Percentiles rank a stretch among this genome's conserved stretches.
Conservation (phyloP, 495 filamentous ascomycete species). For the Letharia lupina region DNA sequence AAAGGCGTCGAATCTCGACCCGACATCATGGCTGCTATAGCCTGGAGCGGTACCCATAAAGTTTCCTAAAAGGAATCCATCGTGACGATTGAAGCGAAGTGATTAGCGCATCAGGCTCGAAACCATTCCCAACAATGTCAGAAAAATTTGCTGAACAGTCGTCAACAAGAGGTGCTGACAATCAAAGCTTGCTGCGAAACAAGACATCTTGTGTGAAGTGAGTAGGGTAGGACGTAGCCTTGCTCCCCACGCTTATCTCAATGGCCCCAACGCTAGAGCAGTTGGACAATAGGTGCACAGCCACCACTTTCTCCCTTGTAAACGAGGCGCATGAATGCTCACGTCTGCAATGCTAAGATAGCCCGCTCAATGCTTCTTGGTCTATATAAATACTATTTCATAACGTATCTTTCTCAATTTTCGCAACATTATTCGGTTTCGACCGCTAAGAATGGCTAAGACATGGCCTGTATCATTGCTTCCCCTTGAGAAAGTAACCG, state of each 20-base stretch:
- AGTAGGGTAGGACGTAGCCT: not conserved
- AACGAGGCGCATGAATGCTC: not conserved
- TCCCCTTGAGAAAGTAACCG: conserved; percentile 8
- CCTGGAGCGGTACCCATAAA: not conserved
- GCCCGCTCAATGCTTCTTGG: not conserved
- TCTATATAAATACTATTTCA: not conserved
- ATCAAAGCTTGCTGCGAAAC: not conserved
- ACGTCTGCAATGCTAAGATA: not conserved
- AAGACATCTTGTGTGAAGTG: not conserved
- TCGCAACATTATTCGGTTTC: not conserved
- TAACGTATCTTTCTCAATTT: not conserved
- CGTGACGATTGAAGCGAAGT: not conserved
- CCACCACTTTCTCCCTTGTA: not conserved
- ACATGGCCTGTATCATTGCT: conserved; percentile 4
- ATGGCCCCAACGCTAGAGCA: not conserved
- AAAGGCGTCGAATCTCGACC: not conserved
- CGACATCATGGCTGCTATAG: not conserved
- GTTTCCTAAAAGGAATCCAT: not conserved
- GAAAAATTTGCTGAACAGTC: not conserved
- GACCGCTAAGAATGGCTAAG: not conserved
- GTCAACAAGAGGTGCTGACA: not conserved
- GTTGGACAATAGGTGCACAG: not conserved
- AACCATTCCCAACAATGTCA: not conserved
- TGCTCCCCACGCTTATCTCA: not conserved
- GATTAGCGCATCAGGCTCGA: not conserved